Evolutionary conservation across 495 filamentous ascomycete species (phyloP), one percentile per base, ranked within the genome.

Genomic region (Neurospora sp.): DNA sequence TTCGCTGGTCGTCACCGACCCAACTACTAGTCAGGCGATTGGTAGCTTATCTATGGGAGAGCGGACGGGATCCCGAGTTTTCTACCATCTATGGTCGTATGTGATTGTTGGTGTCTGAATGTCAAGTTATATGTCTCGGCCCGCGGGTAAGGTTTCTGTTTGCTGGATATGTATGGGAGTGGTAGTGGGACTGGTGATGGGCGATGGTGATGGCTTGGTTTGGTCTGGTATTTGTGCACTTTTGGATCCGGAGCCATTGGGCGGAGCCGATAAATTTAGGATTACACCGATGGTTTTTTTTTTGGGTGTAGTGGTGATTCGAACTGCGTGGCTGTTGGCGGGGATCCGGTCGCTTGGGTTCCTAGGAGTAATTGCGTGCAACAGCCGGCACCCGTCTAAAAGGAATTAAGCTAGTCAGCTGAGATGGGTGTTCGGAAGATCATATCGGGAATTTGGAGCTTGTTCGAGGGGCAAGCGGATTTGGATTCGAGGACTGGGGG

Each of bases 11-110:
- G 79, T 81, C 76, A 81, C 78, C 82, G 78, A 84, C 83, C 83
- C 81, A 82, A 83, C 80, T 85, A 84, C 84, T 85, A 77, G 75
- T 81, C 78, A 72, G 74, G 79, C 79, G n/a, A 20, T 54, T 11
- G 20, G 46, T 54, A 23, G 74, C 27, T 83, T 83, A 78, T 80
- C 81, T 80, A 84, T 80, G 84, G 83, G 81, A 83, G 84, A 86
- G 83, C 85, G 83, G 82, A 86, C 84, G 84, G 85, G 84, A 83
- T 83, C 80, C 84, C 84, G 82, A 81, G 77, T 81, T 80, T 74
- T 84, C 84, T 75, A 78, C 40, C 77, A 77, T 76, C 73, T 85
- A 77, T 84, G 83, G 82, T 82, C 83, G 83, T 84, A 85, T 81
- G 80, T 82, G 73, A 11, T 38, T 39, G 18, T 71, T 71, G 0